Evolutionary conservation across 2,329 filamentous ascomycete genomes (phyloP).

Genomic region (Botrytis pseudocinerea): DNA sequence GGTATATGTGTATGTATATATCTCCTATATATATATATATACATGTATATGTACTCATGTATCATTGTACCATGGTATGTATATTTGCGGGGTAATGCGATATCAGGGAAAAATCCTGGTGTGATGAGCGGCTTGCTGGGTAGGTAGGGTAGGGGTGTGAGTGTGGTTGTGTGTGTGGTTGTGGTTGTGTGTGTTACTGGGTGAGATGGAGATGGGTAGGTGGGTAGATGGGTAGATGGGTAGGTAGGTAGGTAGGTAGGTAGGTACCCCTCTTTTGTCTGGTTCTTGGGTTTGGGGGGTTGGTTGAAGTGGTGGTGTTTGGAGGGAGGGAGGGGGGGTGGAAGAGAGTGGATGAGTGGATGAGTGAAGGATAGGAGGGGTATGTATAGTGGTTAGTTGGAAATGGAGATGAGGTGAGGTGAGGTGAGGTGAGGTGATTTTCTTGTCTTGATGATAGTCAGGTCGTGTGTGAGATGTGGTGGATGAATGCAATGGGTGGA

Average conservation of each 20-base stretch:
- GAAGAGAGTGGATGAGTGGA: background rate
- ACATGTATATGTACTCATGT: too few species aligned
- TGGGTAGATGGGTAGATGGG: background rate
- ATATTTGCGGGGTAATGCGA: background rate
- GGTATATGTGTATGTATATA: background rate
- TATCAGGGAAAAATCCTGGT: background rate
- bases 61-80: too few species aligned
- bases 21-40: background rate
- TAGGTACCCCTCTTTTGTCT: background rate
- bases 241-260: background rate
- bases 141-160: background rate
- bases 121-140: background rate
- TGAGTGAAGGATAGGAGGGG: background rate
- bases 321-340: background rate
- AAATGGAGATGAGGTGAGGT: background rate
- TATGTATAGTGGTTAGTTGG: background rate
- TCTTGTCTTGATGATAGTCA: background rate
- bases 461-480: background rate
- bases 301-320: background rate
- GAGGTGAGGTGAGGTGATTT: background rate
- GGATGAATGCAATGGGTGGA: background rate
- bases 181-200: too few species aligned
- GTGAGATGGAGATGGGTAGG: background rate
- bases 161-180: background rate
- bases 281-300: background rate